Evolutionary conservation across 2,329 filamentous ascomycete species (phyloP).

Genomic region (Phialocephala subalpina): DNA sequence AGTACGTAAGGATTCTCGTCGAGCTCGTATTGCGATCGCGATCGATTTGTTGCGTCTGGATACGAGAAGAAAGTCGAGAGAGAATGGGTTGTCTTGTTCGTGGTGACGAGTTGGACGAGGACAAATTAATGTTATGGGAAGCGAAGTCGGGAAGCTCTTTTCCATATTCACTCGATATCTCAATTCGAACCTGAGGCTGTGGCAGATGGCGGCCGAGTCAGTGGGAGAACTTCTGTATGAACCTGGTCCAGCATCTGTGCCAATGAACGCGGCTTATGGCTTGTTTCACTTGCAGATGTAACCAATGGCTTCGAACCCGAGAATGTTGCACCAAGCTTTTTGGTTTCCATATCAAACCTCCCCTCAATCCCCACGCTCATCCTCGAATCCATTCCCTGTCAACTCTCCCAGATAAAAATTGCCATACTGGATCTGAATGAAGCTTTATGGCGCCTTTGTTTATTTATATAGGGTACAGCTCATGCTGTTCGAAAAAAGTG

Average conservation of each 20-base stretch:
- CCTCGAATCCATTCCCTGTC: background rate
- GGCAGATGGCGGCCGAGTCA: background rate
- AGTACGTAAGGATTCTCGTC: background rate
- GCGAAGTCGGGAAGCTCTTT: too few relatives aligned
- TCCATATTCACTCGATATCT: too few relatives aligned
- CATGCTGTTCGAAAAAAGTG: too few relatives aligned
- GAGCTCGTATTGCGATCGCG: background rate
- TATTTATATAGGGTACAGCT: too few relatives aligned
- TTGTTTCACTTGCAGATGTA: background rate
- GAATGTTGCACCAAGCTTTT: background rate
- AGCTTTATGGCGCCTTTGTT: too few relatives aligned
- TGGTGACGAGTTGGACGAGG: background rate
- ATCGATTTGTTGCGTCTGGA: background rate
- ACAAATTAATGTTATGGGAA: background rate
- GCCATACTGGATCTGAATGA: too few relatives aligned
- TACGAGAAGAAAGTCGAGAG: background rate
- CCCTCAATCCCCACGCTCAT: background rate
- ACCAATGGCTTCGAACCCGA: conserved; percentile 2
- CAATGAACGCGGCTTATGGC: background rate
- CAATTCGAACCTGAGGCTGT: too few relatives aligned
- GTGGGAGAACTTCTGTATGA: background rate
- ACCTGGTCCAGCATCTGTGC: background rate
- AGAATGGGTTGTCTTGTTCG: background rate
- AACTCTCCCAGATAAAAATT: too few relatives aligned
- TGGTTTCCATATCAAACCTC: background rate